Percentiles rank a stretch among this genome's conserved stretches.
These are phyloP conservation scores for Pythium dissimile DNA, from an alignment of 352 stramenopile genomes.

Conservation along the genomic window DNA sequence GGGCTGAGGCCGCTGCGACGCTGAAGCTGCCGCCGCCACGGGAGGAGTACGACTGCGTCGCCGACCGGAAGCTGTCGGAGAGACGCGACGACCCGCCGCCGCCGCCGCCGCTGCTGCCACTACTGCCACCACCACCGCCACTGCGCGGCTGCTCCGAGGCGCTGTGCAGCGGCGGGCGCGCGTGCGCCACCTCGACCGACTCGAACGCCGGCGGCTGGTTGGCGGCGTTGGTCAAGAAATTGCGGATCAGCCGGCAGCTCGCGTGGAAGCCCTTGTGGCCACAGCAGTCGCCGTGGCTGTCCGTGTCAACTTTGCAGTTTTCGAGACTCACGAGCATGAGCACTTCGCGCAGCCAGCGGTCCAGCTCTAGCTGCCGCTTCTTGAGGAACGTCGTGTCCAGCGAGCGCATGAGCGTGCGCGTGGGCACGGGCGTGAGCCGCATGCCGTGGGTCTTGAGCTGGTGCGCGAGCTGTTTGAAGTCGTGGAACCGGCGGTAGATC, in stretches of 20 bases:
- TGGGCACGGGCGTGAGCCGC: conserved; percentile 69
- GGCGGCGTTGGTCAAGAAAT: conserved; percentile 72
- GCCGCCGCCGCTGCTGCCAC: neutral
- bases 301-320: conserved; percentile 74
- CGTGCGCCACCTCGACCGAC: conserved; percentile 33
- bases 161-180: conserved; percentile 45
- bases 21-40: neutral
- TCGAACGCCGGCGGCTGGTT: conserved; percentile 75
- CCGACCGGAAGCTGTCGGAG: conserved; percentile 16
- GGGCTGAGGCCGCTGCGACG: neutral
- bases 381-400: conserved; percentile 80
- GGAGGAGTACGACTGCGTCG: conserved; percentile 9
- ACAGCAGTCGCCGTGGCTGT: conserved; percentile 56
- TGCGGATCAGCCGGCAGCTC: conserved; percentile 62
- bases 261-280: conserved; percentile 61
- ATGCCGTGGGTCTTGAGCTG: conserved; percentile 78
- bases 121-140: too few relatives aligned
- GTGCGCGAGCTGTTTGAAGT: conserved; percentile 82
- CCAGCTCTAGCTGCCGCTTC: conserved; percentile 80
- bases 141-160: conserved; percentile 42
- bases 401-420: conserved; percentile 75
- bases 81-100: neutral
- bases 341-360: conserved; percentile 80
- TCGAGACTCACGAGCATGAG: conserved; percentile 79
- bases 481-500: conserved; percentile 82